Evolutionary conservation across 768 basidiomycete species (phyloP), one percentile per base, ranked within the genome.

Genomic region (Tulasnella sp.): DNA sequence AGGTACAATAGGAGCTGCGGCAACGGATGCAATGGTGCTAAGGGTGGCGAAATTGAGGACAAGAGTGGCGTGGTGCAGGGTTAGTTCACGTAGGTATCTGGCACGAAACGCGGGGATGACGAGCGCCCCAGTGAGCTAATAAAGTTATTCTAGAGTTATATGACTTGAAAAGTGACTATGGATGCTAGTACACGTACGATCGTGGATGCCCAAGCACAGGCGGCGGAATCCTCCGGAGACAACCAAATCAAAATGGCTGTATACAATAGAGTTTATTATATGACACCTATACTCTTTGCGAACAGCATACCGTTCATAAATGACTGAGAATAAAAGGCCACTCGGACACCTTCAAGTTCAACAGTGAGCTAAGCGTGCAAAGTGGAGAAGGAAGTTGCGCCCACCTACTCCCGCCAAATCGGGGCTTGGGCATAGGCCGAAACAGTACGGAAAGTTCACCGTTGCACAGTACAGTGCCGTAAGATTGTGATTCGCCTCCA

Each of bases 1-100:
- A 15, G 77, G 74, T 12, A 74, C 74, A 40, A 74, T 42, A 17
- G 77, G 77, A 0, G 77, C 74, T 17, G 69, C 39, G 22, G 77
- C 77, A 22, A 78, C 39, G 19, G 74, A 68, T 3, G 74, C 67
- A 12, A 78, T 52, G 17, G 75, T 76, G 39, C 76, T 77, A n/a
- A 78, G 77, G 37, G 74, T 78, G 34, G 75, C 58, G 74, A 76
- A 78, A 67, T 78, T 76, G 7, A 78, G 67, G 5, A 76, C 77
- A 8, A 78, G 68, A 17, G 52, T 38, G 34, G 77, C 75, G 76
- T 78, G 77, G 37, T 75, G 74, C 3, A 78, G 69, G 0, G 77
- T 69, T 8, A 78, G 67, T 8, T 75, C 25, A 25, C 74, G 68
- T 42, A 76, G 77, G 2, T 37, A n/a, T 39, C 76, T 78, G 37